These are phyloP conservation scores for Colletotrichum ledebouriae DNA, from an alignment of 2,329 filamentous ascomycete genomes.

Conservation along the genomic window DNA sequence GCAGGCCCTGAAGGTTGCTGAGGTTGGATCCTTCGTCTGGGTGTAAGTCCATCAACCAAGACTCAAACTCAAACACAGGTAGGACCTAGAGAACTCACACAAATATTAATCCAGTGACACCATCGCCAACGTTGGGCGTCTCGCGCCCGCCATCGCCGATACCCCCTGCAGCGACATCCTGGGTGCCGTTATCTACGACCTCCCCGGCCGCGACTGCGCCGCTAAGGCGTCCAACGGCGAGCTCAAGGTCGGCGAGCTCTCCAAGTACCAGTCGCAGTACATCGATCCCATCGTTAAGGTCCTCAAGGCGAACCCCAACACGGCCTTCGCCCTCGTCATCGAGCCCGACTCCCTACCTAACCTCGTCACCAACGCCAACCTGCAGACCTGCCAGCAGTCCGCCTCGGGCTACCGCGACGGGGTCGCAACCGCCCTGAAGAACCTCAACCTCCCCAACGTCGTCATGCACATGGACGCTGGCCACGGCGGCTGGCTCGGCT, in stretches of 20 bases:
- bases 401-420: slow-evolving; percentile 67
- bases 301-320: slow-evolving; percentile 67
- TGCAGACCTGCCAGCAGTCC: slow-evolving; percentile 67
- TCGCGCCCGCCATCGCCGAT: slow-evolving; percentile 53
- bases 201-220: slow-evolving; percentile 74
- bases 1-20: slow-evolving; percentile 52
- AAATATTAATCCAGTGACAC: slow-evolving; percentile 49
- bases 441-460: slow-evolving; percentile 72
- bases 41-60: slow-evolving; percentile 47
- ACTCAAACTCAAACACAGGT: no score
- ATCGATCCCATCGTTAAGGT: slow-evolving; percentile 64
- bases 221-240: slow-evolving; percentile 75
- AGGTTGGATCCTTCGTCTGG: slow-evolving; percentile 58
- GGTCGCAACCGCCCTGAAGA: slow-evolving; percentile 67
- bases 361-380: slow-evolving; percentile 70
- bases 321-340: slow-evolving; percentile 58
- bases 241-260: slow-evolving; percentile 66
- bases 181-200: slow-evolving; percentile 71
- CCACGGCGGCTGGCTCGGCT: slow-evolving; percentile 75
- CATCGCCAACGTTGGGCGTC: slow-evolving; percentile 54
- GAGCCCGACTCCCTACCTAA: slow-evolving; percentile 75
- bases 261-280: slow-evolving; percentile 57
- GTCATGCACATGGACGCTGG: slow-evolving; percentile 75
- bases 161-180: slow-evolving; percentile 56
- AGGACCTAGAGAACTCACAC: no score